Percentiles rank a stretch among this genome's conserved stretches.
These are phyloP conservation scores for Picea mariana DNA, from an alignment of 83 land plant species.

Conservation along the genomic window DNA sequence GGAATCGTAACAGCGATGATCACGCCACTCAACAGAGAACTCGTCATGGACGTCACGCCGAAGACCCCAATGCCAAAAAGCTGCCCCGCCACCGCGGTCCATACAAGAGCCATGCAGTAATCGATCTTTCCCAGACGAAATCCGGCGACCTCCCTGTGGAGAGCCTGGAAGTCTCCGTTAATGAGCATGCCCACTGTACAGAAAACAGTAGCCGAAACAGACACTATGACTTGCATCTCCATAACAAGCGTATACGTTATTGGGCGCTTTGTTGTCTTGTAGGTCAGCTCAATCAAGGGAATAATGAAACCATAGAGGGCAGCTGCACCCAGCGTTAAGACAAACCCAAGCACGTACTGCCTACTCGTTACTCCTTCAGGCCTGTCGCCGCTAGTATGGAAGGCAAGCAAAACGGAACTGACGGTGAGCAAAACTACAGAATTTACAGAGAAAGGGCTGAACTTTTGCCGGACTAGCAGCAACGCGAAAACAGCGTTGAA, in stretches of 20 bases:
- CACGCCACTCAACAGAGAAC: too few relatives aligned
- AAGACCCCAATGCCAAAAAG: too few relatives aligned
- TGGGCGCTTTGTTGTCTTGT: conserved; percentile 27
- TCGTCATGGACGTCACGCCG: neutral
- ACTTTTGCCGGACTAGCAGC: too few relatives aligned
- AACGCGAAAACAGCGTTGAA: too few relatives aligned
- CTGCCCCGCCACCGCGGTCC: too few relatives aligned
- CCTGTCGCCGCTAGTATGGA: too few relatives aligned
- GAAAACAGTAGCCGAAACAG: conserved; percentile 42
- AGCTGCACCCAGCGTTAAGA: conserved; percentile 43
- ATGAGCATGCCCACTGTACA: conserved; percentile 57
- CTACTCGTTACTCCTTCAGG: too few relatives aligned
- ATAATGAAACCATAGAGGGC: conserved; percentile 52
- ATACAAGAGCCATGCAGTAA: too few relatives aligned
- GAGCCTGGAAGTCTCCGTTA: conserved; percentile 54
- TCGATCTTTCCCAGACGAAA: conserved; percentile 27
- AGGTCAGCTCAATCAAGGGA: conserved; percentile 46
- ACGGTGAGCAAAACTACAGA: too few relatives aligned
- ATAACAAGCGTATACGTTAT: conserved; percentile 37
- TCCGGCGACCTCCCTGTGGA: conserved; percentile 34
- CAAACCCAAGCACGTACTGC: conserved; percentile 40
- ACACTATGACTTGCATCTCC: conserved; percentile 58
- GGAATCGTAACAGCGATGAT: conserved; percentile 33
- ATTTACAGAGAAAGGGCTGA: too few relatives aligned
- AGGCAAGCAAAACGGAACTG: too few relatives aligned